A percentile compares a stretch with the other conserved stretches of the same genome.
phyloP scores from a whole-genome alignment of 1,139 yeast genomes.

The Yamadazyma dendronema region DNA sequence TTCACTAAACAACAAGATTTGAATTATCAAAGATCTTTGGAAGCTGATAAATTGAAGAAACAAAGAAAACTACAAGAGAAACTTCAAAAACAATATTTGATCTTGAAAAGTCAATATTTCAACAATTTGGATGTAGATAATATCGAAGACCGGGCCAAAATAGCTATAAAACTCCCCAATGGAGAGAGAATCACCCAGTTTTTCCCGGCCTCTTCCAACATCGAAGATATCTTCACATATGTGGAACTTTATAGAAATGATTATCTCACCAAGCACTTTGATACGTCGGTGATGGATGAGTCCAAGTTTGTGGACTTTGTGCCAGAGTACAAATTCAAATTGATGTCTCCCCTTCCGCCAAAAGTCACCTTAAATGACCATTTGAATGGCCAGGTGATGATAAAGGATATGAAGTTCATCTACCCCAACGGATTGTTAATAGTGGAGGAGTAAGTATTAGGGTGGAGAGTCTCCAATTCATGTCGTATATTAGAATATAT shows the following conservation, averaged over 20 bases:
- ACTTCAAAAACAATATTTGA: constrained; percentile 28
- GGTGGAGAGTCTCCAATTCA: constrained; percentile 8
- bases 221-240: constrained; percentile 60
- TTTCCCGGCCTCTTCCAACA: constrained; percentile 43
- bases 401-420: constrained; percentile 31
- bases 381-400: constrained; percentile 15
- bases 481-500: background rate
- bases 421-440: constrained; percentile 46
- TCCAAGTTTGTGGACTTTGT: constrained; percentile 21
- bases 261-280: constrained; percentile 38
- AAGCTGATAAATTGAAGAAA: constrained; percentile 47
- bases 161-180: constrained; percentile 57
- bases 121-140: constrained; percentile 32
- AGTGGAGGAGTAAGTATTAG: too few species aligned
- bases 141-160: constrained; percentile 36
- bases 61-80: constrained; percentile 24
- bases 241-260: constrained; percentile 43
- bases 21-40: constrained; percentile 71
- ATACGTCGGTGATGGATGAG: constrained; percentile 19
- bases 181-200: constrained; percentile 50
- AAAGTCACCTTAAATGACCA: constrained; percentile 29
- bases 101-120: constrained; percentile 51
- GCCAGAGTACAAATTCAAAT: constrained; percentile 30
- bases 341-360: constrained; percentile 43
- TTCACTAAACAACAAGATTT: constrained; percentile 73